Conservation (phyloP, 2,329 filamentous ascomycete species). For the Epichloe glyceriae region DNA sequence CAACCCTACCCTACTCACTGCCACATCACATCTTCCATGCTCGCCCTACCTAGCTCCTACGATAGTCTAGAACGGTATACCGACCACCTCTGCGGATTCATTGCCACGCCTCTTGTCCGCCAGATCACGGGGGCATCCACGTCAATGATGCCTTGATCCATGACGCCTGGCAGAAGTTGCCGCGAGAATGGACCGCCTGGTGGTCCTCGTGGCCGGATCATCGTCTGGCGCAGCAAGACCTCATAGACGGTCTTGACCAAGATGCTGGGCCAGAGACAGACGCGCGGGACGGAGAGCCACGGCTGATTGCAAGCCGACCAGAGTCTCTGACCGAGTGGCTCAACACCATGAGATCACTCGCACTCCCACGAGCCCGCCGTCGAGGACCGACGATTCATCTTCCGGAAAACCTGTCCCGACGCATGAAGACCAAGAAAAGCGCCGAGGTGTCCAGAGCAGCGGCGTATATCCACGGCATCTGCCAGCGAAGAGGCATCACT, state of each 20-base stretch:
- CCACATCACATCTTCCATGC: conserved; percentile 3
- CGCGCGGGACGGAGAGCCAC: neutral
- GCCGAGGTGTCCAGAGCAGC: conserved; percentile 17
- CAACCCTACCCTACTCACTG: too few species aligned
- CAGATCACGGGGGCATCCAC: conserved; percentile 22
- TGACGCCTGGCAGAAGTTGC: conserved; percentile 17
- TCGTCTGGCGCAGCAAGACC: conserved; percentile 16
- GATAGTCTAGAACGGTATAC: conserved; percentile 11
- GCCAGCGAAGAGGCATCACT: conserved; percentile 12
- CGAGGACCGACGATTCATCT: conserved; percentile 7
- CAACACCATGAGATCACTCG: conserved; percentile 11
- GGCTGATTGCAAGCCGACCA: conserved; percentile 5
- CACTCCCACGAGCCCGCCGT: conserved; percentile 12
- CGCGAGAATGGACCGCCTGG: conserved; percentile 18
- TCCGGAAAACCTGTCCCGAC: conserved; percentile 11
- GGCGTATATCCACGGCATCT: conserved; percentile 14
- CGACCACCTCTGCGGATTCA: conserved; percentile 11
- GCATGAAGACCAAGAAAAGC: conserved; percentile 20
- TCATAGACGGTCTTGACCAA: conserved; percentile 18
- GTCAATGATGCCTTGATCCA: conserved; percentile 21
- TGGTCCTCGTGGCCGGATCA: conserved; percentile 17
- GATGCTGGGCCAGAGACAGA: neutral
- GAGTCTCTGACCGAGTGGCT: conserved; percentile 14
- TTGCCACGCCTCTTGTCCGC: conserved; percentile 15
- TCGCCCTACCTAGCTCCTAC: conserved; percentile 8